Percentiles rank a stretch among this genome's conserved stretches.
These are phyloP conservation scores for Andrographis paniculata DNA, from an alignment of 305 asterid species.

Conservation along the genomic window DNA sequence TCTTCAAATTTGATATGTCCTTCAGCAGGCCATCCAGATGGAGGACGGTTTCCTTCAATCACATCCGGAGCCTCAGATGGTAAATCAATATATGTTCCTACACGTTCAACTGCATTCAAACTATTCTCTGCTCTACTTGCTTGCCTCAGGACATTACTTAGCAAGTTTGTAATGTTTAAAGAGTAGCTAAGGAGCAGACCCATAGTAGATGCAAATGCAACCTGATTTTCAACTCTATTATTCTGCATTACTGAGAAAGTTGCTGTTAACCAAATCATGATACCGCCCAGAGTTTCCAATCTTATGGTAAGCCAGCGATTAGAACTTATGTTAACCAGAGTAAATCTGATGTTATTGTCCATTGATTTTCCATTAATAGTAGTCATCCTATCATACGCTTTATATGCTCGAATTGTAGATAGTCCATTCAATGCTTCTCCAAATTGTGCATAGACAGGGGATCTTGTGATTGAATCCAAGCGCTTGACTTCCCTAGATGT, in stretches of 20 bases:
- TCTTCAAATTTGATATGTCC: conserved; percentile 75
- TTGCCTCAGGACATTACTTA: conserved; percentile 69
- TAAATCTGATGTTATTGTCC: conserved; percentile 84
- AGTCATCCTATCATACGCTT: conserved; percentile 89
- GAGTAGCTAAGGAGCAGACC: conserved; percentile 96
- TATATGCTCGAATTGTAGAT: conserved; percentile 87
- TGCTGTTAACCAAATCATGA: conserved; percentile 95
- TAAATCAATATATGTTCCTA: conserved; percentile 78
- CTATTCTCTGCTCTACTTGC: conserved; percentile 97
- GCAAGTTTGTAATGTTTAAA: conserved; percentile 65
- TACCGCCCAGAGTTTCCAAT: conserved; percentile 83
- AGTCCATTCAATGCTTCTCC: conserved; percentile 92
- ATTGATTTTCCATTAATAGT: conserved; percentile 66
- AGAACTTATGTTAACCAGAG: conserved; percentile 66
- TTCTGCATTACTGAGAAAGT: conserved; percentile 95
- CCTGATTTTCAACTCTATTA: conserved; percentile 60
- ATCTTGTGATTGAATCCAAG: conserved; percentile 79
- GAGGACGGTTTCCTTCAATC: conserved; percentile 65
- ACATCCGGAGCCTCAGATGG: conserved; percentile 79
- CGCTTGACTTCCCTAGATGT: conserved; percentile 98
- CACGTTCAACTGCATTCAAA: conserved; percentile 88
- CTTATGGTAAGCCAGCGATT: conserved; percentile 93
- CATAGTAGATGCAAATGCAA: conserved; percentile 92
- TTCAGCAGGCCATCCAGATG: conserved; percentile 87
- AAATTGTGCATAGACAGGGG: conserved; percentile 97